Base-by-base conservation (phyloP, 2,329 filamentous ascomycete genomes). In the Epichloe sibirici region DNA sequence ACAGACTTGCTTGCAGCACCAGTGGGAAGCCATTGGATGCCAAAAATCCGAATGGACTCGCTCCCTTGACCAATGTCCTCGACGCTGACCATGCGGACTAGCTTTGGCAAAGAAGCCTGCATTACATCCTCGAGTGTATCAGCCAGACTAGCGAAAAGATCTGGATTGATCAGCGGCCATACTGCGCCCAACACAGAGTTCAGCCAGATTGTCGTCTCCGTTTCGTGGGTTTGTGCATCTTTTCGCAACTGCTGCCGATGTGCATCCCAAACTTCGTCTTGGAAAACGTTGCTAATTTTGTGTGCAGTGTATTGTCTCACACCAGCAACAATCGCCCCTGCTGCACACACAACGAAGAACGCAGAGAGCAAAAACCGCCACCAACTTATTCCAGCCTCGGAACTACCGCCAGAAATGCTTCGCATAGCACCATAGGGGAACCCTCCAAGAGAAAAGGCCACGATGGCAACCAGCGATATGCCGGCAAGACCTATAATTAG, bases 71-170 rank as follows among this genome's bases (percentile, higher is more conserved):
- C 85, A 53, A 89, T 78, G 56, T 89, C 85, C 48, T 88, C 84
- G 7, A 88, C 79, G 51, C 82, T 83, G 44, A 88, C 82, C 85
- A 88, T 88, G 47, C 85, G 79, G 35, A 88, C 75, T 38, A 85
- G 65, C 53, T 76, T 81, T 0, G 86, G 84, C 17, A 88, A 68
- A 8, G 82, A 86, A 2, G 85, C 85, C 67, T 89, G 86, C 86
- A 89, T 89, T 47, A 89, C 82, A 63, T 89, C 86, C 66, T 89
- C 86, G 4, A 90, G 74, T 31, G 79, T 85, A 59, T 89, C 85
- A 0, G 81, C 77, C 2, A 88, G 65, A 37, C 79, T 81, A 1
- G 78, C 74, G 59, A 89, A 88, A 2, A 90, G 72, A 59, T 89
- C 86, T 0, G 85, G 86, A 61, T 89, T 89, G 61, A 89, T 75